phyloP scores from a whole-genome alignment of 2,329 filamentous ascomycete genomes.

The Clonostachys rhizophaga region DNA sequence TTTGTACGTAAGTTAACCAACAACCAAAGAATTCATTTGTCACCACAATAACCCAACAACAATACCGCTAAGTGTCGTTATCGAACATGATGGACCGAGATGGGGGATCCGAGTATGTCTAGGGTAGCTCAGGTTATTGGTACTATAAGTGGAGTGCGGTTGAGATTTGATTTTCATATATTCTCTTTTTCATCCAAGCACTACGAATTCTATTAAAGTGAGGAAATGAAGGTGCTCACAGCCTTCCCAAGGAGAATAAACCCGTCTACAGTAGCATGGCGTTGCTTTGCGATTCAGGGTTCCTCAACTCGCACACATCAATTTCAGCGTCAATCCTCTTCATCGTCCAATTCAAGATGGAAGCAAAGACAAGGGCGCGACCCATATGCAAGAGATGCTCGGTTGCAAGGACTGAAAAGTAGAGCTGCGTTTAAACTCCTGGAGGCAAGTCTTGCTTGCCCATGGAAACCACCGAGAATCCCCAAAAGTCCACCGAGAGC shows the following conservation, averaged over 20 bases:
- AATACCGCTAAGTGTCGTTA: too few species aligned
- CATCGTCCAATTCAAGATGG: constrained; percentile 54
- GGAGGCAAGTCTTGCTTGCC: constrained; percentile 50
- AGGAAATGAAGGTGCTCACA: too few species aligned
- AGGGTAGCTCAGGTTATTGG: too few species aligned
- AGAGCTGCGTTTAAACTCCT: constrained; percentile 91
- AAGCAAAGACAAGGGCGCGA: constrained; percentile 74
- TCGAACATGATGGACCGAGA: too few species aligned
- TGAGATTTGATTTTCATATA: background rate
- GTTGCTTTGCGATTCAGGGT: too few species aligned
- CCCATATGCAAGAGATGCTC: constrained; percentile 68
- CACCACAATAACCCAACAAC: too few species aligned
- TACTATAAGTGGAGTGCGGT: too few species aligned
- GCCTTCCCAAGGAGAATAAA: too few species aligned
- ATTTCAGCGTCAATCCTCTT: background rate
- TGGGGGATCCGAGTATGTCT: too few species aligned
- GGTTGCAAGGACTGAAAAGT: constrained; percentile 77
- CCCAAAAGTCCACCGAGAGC: background rate
- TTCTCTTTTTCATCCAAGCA: background rate
- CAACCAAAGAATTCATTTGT: too few species aligned
- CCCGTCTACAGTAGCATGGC: too few species aligned
- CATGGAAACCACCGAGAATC: background rate
- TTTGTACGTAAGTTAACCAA: too few species aligned
- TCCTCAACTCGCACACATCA: background rate
- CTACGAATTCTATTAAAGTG: background rate